Base-by-base conservation (phyloP, 495 filamentous ascomycete species). In the Hypoxylon trugodes region DNA sequence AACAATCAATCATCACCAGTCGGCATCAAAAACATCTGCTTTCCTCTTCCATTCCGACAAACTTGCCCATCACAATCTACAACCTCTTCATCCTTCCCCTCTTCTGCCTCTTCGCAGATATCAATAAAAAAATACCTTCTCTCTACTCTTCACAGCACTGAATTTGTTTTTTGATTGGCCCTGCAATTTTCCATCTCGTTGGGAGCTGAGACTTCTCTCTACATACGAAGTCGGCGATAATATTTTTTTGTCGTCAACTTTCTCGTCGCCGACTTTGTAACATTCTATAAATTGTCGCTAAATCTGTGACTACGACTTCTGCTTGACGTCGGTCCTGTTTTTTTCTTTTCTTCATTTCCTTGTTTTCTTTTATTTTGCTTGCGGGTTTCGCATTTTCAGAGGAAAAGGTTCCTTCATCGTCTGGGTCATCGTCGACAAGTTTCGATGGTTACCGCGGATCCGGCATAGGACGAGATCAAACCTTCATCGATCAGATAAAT, bases 1-100 rank as follows among this genome's bases (percentile, higher is more conserved):
- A 67, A 67, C 58, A 67, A 67, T 57, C 46, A 36, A 35, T 10
- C 15, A 19, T 13, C 18, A 35, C 9, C 28, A 19, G 36, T 49
- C 32, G 13, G 25, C 43, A 7, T 43, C 49, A 43, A 45, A 46
- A 54, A n/a, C 32, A 25, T 37, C 13, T 38, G 30, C 49, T 12
- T 33, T 25, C 30, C 48, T 50, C 45, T 21, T 33, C 33, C 21
- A 41, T 16, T 22, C 19, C 37, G 25, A 22, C 13, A 36, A 15
- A 50, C 21, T 42, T 37, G 4, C 21, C 19, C 32, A 28, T 32
- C 18, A n/a, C n/a, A n/a, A n/a, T 38, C 42, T 35, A 21, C 51
- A 24, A 33, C 37, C 15, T 55, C 35, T 33, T 55, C n/a, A n/a
- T n/a, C n/a, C n/a, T n/a, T n/a, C n/a, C n/a, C n/a, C n/a, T n/a